Conservation (phyloP, 73 alveolate species). For the Tetrahymena borealis region DNA sequence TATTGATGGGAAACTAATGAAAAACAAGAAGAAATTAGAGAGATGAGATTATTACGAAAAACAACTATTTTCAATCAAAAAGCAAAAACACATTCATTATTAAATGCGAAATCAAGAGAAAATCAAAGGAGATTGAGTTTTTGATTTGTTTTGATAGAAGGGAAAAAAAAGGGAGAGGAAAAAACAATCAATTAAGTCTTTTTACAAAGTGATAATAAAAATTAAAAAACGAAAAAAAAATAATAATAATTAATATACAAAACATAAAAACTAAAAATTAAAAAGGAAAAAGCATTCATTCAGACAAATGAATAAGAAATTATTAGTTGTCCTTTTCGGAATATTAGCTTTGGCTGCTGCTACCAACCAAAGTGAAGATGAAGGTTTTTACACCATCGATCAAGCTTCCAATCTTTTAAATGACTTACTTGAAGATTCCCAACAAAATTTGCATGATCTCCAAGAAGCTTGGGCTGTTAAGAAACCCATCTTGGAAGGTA, state of each 20-base stretch:
- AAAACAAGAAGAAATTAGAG: background rate
- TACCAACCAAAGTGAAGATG: constrained; percentile 2
- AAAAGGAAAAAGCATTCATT: background rate
- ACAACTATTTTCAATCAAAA: background rate
- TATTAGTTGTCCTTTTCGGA: constrained; percentile 2
- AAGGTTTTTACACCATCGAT: background rate
- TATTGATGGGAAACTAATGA: background rate
- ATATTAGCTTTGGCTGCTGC: background rate
- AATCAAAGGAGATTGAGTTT: background rate
- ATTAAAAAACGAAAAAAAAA: background rate
- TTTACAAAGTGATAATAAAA: background rate
- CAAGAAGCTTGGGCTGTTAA: background rate
- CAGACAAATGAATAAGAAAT: background rate
- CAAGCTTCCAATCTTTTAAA: background rate
- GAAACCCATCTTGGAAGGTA: background rate
- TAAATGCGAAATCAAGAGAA: background rate
- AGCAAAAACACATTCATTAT: background rate
- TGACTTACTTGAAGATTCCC: background rate
- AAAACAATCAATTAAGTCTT: background rate
- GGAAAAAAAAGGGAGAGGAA: constrained; percentile 3
- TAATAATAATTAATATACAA: background rate
- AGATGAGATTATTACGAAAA: background rate
- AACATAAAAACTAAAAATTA: background rate
- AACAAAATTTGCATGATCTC: background rate
- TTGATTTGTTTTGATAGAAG: background rate